These are phyloP conservation scores for Cenchrus americanus DNA, from an alignment of 176 grass and related monocot genomes.

Conservation along the genomic window DNA sequence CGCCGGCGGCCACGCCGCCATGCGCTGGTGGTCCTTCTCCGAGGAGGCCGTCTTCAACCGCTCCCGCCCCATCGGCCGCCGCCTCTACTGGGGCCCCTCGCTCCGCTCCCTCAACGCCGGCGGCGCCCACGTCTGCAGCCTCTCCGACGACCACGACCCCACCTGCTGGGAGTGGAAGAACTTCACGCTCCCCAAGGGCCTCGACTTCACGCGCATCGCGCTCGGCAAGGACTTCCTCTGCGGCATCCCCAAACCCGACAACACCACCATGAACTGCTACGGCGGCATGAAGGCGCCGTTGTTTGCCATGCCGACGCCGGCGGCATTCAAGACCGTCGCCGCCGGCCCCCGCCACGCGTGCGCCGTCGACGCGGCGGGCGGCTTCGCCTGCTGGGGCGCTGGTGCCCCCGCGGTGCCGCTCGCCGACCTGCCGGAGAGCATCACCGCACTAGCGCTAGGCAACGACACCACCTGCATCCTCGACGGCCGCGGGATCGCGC, in stretches of 20 bases:
- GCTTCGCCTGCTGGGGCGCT: slow-evolving; percentile 68
- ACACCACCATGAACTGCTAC: slow-evolving; percentile 30
- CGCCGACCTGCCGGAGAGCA: slow-evolving; percentile 31
- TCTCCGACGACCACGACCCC: slow-evolving; percentile 41
- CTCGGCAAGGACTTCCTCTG: slow-evolving; percentile 86
- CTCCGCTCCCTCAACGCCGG: slow-evolving; percentile 60
- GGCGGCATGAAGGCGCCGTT: slow-evolving; percentile 38
- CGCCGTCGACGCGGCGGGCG: slow-evolving; percentile 45
- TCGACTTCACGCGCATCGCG: slow-evolving; percentile 64
- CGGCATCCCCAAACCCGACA: slow-evolving; percentile 39
- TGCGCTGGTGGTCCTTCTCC: slow-evolving; percentile 86
- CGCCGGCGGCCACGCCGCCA: slow-evolving; percentile 44
- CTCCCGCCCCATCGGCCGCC: slow-evolving; percentile 29
- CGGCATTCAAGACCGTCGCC: slow-evolving; percentile 32
- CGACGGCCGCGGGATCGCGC: slow-evolving; percentile 35
- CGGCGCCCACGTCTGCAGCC: slow-evolving; percentile 69
- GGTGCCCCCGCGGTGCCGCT: slow-evolving; percentile 32
- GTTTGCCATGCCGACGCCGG: background rate
- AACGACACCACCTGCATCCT: slow-evolving; percentile 73
- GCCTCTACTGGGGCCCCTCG: slow-evolving; percentile 68
- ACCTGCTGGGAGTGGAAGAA: slow-evolving; percentile 76
- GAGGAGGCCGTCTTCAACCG: slow-evolving; percentile 17
- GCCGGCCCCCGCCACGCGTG: slow-evolving; percentile 71
- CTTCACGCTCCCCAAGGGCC: slow-evolving; percentile 21
- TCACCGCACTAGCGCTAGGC: slow-evolving; percentile 65